These are phyloP conservation scores for Bimuria novae-zelandiae DNA, from an alignment of 2,329 filamentous ascomycete species.

Conservation along the genomic window DNA sequence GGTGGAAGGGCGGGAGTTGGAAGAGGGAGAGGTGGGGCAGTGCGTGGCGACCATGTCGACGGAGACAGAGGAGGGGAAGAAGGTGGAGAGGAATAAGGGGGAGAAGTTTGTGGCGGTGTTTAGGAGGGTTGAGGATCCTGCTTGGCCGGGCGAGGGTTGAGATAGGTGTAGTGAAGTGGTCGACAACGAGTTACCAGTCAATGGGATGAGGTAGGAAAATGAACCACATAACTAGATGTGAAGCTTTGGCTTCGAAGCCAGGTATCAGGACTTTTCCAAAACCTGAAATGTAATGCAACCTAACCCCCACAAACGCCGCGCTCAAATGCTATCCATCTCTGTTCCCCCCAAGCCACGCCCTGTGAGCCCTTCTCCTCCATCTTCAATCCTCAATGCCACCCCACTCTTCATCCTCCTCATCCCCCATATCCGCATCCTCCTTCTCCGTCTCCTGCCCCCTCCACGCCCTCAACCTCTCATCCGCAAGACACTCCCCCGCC, in stretches of 20 bases:
- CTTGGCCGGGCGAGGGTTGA: conserved; percentile 60
- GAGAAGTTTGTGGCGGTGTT: conserved; percentile 92
- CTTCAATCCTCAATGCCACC: conserved; percentile 69
- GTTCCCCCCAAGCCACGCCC: background rate
- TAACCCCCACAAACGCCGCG: conserved; percentile 67
- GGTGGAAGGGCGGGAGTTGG: conserved; percentile 64
- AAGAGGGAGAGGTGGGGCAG: conserved; percentile 71
- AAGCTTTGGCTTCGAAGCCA: background rate
- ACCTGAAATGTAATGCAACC: conserved; percentile 10
- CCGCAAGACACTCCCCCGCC: conserved; percentile 71
- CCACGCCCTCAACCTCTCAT: conserved; percentile 74
- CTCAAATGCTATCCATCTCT: conserved; percentile 21
- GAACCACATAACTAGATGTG: background rate
- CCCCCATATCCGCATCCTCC: conserved; percentile 36
- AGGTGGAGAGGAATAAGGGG: conserved; percentile 88
- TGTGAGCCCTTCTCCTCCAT: background rate
- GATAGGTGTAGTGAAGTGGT: background rate
- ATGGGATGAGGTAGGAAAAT: background rate
- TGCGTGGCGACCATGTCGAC: conserved; percentile 75
- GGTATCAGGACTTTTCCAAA: conserved; percentile 11
- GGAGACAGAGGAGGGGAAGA: conserved; percentile 97
- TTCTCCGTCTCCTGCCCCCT: conserved; percentile 41
- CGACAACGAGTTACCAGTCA: background rate
- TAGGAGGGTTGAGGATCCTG: conserved; percentile 76
- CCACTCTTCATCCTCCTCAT: conserved; percentile 63